Base-by-base conservation (phyloP, 805 yeast genomes). In the Metschnikowia anglica region DNA sequence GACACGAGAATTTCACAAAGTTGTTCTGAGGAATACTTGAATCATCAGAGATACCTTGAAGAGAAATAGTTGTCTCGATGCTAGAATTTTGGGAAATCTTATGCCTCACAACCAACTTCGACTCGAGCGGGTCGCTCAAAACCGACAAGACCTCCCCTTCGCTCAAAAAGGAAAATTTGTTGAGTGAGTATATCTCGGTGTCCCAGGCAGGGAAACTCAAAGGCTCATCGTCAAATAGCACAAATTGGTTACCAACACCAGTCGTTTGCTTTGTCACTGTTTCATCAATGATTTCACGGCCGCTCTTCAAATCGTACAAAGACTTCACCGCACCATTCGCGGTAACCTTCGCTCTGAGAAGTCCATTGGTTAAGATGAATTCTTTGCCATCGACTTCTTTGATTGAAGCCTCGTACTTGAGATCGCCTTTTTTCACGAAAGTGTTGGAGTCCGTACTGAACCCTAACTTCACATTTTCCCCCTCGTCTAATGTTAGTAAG, bases 171-270 rank as follows among this genome's bases (percentile, higher is more conserved):
- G 68, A 69, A 58, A 76, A 80, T 57, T 84, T 88, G 54, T 84
- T 88, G 44, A 88, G 75, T 0, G 96, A 86, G 59, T 79, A 93
- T 45, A 89, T 73, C 60, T 91, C 99, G 0, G 98, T 91, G 61
- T 91, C 99, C 99, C 99, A 91, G 1, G 98, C 98, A 34, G 88
- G 96, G 81, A 82, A 91, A 43, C 76, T 83, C 56, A 88, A 70
- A 8, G 99, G 99, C 49, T 88, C 85, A 61, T 93, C 99, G 51
- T 90, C 90, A 56, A 85, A 85, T 44, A 93, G 59, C 1, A 88
- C 80, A 50, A 80, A 81, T 61, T 86, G 95, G 55, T 89, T 88
- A 13, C 90, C 97, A 29, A 88, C 88, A 5, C 54, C 58, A 19
- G 53, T 53, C 9, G 75, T 66, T 52, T 80, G 81, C 40, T 66